phyloP scores from a whole-genome alignment of 1,284 basidiomycete species.

The Ustilago shanxiensis region DNA sequence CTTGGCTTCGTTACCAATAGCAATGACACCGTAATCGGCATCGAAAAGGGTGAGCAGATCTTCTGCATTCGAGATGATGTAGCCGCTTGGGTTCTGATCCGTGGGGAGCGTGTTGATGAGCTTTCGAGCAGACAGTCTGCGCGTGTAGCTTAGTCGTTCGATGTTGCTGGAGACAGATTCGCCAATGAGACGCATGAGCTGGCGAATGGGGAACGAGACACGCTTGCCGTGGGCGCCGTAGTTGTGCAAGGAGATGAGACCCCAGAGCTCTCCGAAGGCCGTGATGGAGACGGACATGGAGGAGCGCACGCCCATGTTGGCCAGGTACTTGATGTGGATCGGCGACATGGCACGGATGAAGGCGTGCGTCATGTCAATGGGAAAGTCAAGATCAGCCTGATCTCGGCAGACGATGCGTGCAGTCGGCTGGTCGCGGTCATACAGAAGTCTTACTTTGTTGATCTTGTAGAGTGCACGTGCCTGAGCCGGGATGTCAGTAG shows the following conservation, averaged over 20 bases:
- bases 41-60: slow-evolving; percentile 85
- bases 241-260: slow-evolving; percentile 84
- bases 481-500: slow-evolving; percentile 75
- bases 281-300: slow-evolving; percentile 77
- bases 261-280: slow-evolving; percentile 86
- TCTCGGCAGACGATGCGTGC: slow-evolving; percentile 81
- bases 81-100: slow-evolving; percentile 81
- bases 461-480: slow-evolving; percentile 75
- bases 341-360: slow-evolving; percentile 90
- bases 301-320: slow-evolving; percentile 70
- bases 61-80: slow-evolving; percentile 88
- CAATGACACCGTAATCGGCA: slow-evolving; percentile 85
- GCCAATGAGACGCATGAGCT: slow-evolving; percentile 78
- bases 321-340: slow-evolving; percentile 81
- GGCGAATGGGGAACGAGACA: slow-evolving; percentile 85
- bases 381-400: slow-evolving; percentile 78
- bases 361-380: slow-evolving; percentile 88
- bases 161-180: slow-evolving; percentile 87
- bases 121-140: slow-evolving; percentile 82
- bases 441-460: slow-evolving; percentile 85
- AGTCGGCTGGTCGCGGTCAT: slow-evolving; percentile 82
- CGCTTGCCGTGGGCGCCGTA: slow-evolving; percentile 84
- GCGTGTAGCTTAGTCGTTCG: slow-evolving; percentile 84
- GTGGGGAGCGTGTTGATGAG: slow-evolving; percentile 83
- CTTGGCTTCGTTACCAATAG: slow-evolving; percentile 80